Evolutionary conservation across 805 yeast species (phyloP).

Genomic region (Cyberlindnera mycetangii): DNA sequence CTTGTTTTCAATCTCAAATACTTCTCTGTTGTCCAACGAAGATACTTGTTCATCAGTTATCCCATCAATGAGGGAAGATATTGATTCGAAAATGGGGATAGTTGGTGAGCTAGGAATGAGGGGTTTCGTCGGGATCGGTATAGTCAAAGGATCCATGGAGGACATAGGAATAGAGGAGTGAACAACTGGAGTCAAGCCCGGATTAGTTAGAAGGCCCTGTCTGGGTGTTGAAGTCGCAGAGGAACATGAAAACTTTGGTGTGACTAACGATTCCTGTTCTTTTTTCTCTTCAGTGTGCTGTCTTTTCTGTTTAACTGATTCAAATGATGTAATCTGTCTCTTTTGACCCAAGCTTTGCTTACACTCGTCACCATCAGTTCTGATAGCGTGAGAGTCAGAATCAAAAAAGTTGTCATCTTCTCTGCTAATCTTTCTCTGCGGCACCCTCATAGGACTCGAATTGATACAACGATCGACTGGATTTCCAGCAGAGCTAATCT

Average conservation of each 20-base stretch:
- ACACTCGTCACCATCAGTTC: not conserved
- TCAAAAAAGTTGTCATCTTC: not conserved
- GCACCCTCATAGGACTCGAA: not conserved
- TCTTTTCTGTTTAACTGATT: not conserved
- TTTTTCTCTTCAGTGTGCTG: not conserved
- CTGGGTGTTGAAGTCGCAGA: conserved; percentile 8
- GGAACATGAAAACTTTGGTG: not conserved
- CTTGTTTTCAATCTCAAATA: conserved; percentile 15
- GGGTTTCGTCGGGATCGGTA: not conserved
- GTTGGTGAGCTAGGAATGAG: not conserved
- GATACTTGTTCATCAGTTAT: conserved; percentile 8
- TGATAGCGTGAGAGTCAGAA: conserved; percentile 1
- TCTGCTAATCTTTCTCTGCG: not conserved
- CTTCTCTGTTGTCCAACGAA: conserved; percentile 8
- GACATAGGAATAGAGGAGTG: not conserved
- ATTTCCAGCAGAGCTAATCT: not conserved
- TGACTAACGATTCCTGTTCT: not conserved
- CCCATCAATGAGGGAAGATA: conserved; percentile 1
- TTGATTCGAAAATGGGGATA: not conserved
- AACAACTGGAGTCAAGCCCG: not conserved
- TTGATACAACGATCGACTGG: not conserved
- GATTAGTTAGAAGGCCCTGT: not conserved
- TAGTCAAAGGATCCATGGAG: not conserved
- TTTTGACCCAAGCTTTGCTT: not conserved
- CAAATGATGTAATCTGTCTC: not conserved